phyloP scores from a whole-genome alignment of 345 rosid genomes.

The Moricandia arvensis region DNA sequence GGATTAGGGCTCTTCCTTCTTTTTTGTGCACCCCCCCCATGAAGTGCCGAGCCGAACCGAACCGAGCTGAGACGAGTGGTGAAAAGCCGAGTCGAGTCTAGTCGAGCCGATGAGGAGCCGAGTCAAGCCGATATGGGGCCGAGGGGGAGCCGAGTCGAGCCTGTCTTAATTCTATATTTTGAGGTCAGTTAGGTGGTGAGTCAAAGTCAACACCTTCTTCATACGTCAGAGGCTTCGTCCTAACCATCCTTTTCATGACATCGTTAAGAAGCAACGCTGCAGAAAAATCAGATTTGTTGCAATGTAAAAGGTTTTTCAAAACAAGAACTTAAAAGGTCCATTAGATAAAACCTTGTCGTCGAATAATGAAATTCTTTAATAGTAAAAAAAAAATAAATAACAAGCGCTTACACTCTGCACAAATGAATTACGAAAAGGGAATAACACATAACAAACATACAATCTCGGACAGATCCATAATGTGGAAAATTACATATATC shows the following conservation, averaged over 20 bases:
- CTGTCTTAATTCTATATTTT: neutral
- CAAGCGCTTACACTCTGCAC: constrained; percentile 38
- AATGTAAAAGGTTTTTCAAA: neutral
- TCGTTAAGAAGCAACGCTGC: too few species aligned
- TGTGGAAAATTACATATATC: constrained; percentile 15
- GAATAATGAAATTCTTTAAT: constrained; percentile 9
- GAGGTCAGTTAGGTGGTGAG: constrained; percentile 22
- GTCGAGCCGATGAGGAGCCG: too few species aligned
- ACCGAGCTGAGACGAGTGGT: too few species aligned
- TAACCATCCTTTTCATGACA: too few species aligned
- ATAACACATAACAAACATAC: constrained; percentile 9
- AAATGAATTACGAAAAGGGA: constrained; percentile 26
- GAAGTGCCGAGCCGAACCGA: too few species aligned
- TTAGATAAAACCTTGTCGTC: neutral
- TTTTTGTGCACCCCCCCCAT: too few species aligned
- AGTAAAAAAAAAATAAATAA: constrained; percentile 22
- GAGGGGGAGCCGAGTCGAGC: too few species aligned
- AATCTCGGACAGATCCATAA: constrained; percentile 23
- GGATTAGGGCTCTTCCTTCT: constrained; percentile 31
- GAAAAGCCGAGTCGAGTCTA: too few species aligned
- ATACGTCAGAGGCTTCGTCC: neutral
- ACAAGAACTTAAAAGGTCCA: too few species aligned
- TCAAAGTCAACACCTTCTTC: constrained; percentile 16
- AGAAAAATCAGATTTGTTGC: too few species aligned
- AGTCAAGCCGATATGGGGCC: too few species aligned